Evolutionary conservation across 805 yeast genomes (phyloP), one percentile per base, ranked within the genome.

Genomic region (Clavispora phyllophila): DNA sequence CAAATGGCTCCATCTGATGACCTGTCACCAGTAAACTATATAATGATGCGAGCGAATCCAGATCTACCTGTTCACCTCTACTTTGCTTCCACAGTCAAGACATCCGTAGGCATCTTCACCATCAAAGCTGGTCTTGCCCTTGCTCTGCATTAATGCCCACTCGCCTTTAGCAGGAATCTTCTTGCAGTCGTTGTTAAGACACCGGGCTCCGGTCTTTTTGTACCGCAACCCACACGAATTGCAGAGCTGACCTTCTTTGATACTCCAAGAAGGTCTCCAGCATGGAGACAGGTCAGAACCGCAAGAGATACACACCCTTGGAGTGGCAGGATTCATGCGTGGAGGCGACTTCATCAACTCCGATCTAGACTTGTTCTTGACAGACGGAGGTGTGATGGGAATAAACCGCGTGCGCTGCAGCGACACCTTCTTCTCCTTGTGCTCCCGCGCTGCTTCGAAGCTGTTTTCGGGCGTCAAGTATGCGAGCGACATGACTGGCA

Each of bases 211-310:
- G 0, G 97, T 90, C 68, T 91, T 91, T 64, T 93, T 90, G 68
- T 87, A 91, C 50, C 99, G 74, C 55, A 91, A 71, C 1, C 99
- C 99, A 66, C 99, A 91, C 1, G 96, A 87, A 61, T 91, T 91
- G 70, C 99, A 91, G 52, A 91, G 74, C 67, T 90, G 98, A n/a
- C 97, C 98, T 48, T 85, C 88, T 50, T 81, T 72, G 22, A 81
- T 72, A 3, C 91, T 82, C 99, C 99, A 91, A 5, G 95, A 84
- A 1, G 99, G 99, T 59, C 99, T 78, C 99, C 99, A 91, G 64
- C 99, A 91, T 4, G 99, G 99, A 5, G 95, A 86, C 53, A 86
- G 93, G 43, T 82, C 84, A 1, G 93, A 80, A 6, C 89, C 88
- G 65, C 99, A 91, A 5, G 96, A 87, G 23, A 91, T 81, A 60